Evolutionary conservation across 345 rosid species (phyloP), one percentile per base, ranked within the genome.

Genomic region (Lumnitzera racemosa): DNA sequence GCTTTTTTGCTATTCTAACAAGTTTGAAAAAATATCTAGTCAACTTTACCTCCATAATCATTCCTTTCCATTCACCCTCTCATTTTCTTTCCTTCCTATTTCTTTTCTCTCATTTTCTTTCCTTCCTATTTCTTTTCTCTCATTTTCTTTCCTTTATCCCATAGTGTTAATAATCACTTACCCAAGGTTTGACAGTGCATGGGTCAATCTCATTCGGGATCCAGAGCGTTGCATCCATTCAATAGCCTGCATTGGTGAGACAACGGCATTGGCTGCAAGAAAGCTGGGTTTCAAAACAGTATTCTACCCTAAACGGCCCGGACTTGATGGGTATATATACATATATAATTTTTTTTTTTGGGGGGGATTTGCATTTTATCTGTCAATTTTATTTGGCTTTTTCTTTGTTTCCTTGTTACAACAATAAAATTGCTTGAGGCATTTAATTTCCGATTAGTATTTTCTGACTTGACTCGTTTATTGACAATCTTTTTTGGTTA

Each of bases 181-280:
- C 47, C 52, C 63, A 49, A 55, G 31, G 61, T 78, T 69, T 66
- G 13, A 56, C 86, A 90, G 97, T 56, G 85, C 96, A 62, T 90
- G 97, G 99, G 64, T 80, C 67, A 68, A 72, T 75, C 76, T 94
- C 58, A 78, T 84, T 72, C 64, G 78, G 53, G 84, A 87, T 60
- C 62, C 55, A 29, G 76, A 79, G 66, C 63, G 67, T 13, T 86
- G 94, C 86, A 68, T 66, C 70, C 83, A 82, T 70, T 81, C 80
- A 27, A 76, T 88, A 59, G 99, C 89, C 49, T 94, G 97, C 64
- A 90, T 94, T 29, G 99, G 99, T 50, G 97, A 94, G 80, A 94
- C 96, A 57, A 94, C 97, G 65, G 99, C 95, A 50, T 76, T 76
- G 16, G 96, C 87, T 69, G 96, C 97, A 53, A 83, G 70, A 86